Percentiles rank a stretch among this genome's conserved stretches.
Evolutionary conservation across 2,329 filamentous ascomycete species (phyloP).

Genomic region (Fusarium nelsonii): DNA sequence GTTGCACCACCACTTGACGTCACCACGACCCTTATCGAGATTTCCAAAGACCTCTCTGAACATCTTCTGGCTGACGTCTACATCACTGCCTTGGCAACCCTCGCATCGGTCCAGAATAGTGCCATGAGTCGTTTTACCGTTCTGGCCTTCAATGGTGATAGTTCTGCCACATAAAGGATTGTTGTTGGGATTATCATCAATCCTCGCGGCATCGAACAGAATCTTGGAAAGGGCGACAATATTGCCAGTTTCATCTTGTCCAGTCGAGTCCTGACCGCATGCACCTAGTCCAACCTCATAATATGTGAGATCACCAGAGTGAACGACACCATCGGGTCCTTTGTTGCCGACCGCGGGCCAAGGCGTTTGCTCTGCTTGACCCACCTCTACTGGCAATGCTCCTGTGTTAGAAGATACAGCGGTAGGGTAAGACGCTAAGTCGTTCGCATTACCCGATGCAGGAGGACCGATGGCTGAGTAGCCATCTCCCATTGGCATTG

Average conservation of each 20-base stretch:
- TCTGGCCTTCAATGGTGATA: not conserved
- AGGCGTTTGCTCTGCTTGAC: not conserved
- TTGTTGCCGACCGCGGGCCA: not conserved
- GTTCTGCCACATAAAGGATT: not conserved
- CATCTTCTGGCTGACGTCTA: not conserved
- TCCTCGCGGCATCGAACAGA: not conserved
- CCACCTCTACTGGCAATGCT: not conserved
- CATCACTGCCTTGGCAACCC: not conserved
- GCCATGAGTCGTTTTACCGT: not conserved
- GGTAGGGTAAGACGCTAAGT: not conserved
- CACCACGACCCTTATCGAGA: not conserved
- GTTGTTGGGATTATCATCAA: not conserved
- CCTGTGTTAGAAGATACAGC: not conserved
- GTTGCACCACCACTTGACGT: not conserved
- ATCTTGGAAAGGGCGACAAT: not conserved
- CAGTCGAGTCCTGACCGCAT: not conserved
- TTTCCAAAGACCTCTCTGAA: not conserved
- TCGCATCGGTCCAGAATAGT: not conserved
- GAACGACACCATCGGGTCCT: not conserved
- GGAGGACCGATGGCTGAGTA: not conserved
- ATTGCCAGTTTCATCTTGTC: not conserved
- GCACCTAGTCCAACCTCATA: not conserved
- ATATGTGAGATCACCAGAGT: not conserved
- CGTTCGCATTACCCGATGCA: not conserved
- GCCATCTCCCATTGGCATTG: not conserved